A percentile compares a stretch with the other conserved stretches of the same genome.
These are phyloP conservation scores for Nephelium lappaceum DNA, from an alignment of 345 rosid species.

Conservation along the genomic window DNA sequence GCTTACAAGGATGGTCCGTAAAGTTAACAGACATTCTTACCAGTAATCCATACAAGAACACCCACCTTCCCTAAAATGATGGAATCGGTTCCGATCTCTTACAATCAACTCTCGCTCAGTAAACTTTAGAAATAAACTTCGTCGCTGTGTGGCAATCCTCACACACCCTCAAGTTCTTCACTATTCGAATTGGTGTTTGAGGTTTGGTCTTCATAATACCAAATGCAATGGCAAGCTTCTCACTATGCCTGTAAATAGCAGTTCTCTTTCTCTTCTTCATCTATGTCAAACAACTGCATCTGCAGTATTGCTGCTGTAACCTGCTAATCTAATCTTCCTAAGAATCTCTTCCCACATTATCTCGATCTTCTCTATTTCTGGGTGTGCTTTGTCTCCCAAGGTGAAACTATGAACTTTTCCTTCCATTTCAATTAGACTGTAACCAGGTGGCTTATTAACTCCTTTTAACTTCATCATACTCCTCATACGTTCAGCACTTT, in stretches of 20 bases:
- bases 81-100: conserved; percentile 75
- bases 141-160: conserved; percentile 77
- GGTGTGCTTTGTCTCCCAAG: conserved; percentile 60
- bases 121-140: conserved; percentile 63
- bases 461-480: conserved; percentile 66
- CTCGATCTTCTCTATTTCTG: conserved; percentile 58
- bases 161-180: conserved; percentile 79
- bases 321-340: conserved; percentile 49
- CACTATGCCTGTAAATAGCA: conserved; percentile 63
- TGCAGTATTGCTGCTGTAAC: conserved; percentile 52
- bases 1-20: not conserved
- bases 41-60: conserved; percentile 84
- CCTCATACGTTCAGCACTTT: conserved; percentile 49
- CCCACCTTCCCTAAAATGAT: conserved; percentile 65
- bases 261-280: conserved; percentile 75
- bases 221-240: conserved; percentile 74
- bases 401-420: conserved; percentile 61
- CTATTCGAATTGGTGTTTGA: conserved; percentile 45
- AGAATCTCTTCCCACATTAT: conserved; percentile 66
- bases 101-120: conserved; percentile 64
- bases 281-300: conserved; percentile 71
- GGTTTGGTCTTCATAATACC: conserved; percentile 56
- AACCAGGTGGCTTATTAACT: conserved; percentile 58
- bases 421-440: conserved; percentile 59
- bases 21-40: conserved; percentile 29